Conservation (phyloP, 192 early-diverging fungal genomes). For the Coemansia sp. region DNA sequence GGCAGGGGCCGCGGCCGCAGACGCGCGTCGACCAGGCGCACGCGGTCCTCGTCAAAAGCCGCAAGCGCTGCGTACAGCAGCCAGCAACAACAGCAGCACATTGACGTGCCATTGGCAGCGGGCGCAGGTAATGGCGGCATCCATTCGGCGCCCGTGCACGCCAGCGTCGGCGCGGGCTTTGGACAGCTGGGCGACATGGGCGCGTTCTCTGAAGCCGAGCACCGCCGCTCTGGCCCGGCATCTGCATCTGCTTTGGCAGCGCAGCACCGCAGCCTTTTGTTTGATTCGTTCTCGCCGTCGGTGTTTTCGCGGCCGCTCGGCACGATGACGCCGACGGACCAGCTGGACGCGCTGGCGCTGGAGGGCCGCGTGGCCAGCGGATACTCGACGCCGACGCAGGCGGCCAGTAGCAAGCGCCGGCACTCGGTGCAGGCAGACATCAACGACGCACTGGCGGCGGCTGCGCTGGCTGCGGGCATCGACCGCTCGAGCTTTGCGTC, state of each 20-base stretch:
- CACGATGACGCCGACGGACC: constrained; percentile 41
- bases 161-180: neutral
- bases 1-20: neutral
- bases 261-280: constrained; percentile 17
- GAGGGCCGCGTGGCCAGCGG: constrained; percentile 38
- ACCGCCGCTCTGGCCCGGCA: neutral
- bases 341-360: constrained; percentile 49
- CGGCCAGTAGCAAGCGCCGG: constrained; percentile 39
- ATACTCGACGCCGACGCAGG: constrained; percentile 44
- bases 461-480: constrained; percentile 29
- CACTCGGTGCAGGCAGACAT: constrained; percentile 47
- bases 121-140: constrained; percentile 16
- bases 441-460: constrained; percentile 47
- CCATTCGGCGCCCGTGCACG: constrained; percentile 30
- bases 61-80: neutral
- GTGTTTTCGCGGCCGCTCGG: constrained; percentile 39
- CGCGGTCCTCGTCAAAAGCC: constrained; percentile 2
- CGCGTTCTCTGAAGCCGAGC: neutral
- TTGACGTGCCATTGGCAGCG: neutral
- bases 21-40: constrained; percentile 7
- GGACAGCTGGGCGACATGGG: constrained; percentile 10
- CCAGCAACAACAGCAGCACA: neutral
- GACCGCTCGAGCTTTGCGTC: constrained; percentile 34
- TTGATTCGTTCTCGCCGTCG: constrained; percentile 42
- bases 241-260: constrained; percentile 3